phyloP scores from a whole-genome alignment of 352 stramenopile species.

The Globisporangium barbulae region DNA sequence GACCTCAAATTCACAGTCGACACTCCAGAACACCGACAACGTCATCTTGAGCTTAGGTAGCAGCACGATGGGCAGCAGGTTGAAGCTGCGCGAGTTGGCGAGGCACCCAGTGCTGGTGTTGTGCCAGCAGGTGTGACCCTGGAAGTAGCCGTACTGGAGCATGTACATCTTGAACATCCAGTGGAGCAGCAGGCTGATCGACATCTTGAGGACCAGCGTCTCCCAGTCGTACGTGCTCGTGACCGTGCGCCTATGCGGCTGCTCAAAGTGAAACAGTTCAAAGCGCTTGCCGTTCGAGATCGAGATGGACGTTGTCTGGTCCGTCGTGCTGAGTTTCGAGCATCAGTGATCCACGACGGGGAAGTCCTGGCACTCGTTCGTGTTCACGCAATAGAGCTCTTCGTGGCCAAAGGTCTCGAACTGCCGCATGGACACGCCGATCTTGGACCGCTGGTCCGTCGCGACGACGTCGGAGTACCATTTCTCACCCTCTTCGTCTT shows the following conservation, averaged over 20 bases:
- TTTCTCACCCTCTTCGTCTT: constrained; percentile 15
- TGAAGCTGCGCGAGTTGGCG: constrained; percentile 32
- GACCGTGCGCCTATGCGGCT: constrained; percentile 7
- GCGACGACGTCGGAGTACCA: constrained; percentile 39
- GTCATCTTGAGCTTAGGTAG: constrained; percentile 38
- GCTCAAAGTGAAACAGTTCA: constrained; percentile 38
- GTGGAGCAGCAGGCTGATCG: constrained; percentile 30
- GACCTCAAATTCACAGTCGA: constrained; percentile 41
- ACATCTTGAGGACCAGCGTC: constrained; percentile 43
- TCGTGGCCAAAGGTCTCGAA: constrained; percentile 32
- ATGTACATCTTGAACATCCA: constrained; percentile 44
- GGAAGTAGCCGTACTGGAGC: constrained; percentile 28
- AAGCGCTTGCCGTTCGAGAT: constrained; percentile 27
- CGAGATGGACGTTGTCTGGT: constrained; percentile 18
- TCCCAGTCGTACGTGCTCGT: constrained; percentile 39
- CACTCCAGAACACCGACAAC: constrained; percentile 37
- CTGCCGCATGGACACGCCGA: constrained; percentile 20
- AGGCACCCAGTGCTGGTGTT: constrained; percentile 37
- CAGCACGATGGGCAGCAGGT: constrained; percentile 40
- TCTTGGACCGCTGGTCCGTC: constrained; percentile 18
- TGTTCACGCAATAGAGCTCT: constrained; percentile 28
- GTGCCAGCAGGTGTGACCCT: constrained; percentile 21
- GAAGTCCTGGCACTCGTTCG: constrained; percentile 13
- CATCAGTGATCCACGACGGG: constrained; percentile 16
- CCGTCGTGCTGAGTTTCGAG: constrained; percentile 22